These are phyloP conservation scores for Fraxinus paxiana DNA, from an alignment of 305 asterid genomes.

Conservation along the genomic window DNA sequence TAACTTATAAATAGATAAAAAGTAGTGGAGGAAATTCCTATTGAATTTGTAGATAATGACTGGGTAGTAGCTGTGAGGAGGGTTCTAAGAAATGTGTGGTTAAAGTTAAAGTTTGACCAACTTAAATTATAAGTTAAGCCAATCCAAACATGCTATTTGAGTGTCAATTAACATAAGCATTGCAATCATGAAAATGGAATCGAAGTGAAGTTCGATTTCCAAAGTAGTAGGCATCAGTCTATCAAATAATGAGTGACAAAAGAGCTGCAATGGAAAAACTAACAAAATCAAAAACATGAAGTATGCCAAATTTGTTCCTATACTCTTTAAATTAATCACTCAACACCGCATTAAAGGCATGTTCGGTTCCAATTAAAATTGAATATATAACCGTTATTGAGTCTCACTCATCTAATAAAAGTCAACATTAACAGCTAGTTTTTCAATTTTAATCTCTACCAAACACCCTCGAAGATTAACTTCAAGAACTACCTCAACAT, in stretches of 20 bases:
- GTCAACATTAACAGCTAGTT: too few species aligned
- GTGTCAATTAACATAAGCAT: background rate
- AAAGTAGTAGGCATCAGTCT: background rate
- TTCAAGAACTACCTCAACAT: slow-evolving; percentile 1
- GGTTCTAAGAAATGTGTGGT: background rate
- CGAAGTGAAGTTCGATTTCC: background rate
- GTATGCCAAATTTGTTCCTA: background rate
- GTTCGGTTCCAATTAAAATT: too few species aligned
- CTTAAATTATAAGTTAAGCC: background rate
- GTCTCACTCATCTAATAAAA: too few species aligned
- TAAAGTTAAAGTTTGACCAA: background rate
- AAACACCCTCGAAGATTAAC: background rate
- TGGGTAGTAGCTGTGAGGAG: background rate
- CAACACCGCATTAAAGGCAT: background rate
- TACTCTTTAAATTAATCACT: background rate
- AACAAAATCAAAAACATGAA: background rate
- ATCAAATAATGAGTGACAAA: background rate
- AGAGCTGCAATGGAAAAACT: background rate
- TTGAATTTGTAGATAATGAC: background rate
- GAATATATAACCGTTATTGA: too few species aligned
- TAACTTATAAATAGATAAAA: background rate
- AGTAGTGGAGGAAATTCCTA: background rate
- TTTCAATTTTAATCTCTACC: too few species aligned
- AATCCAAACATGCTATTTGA: background rate
- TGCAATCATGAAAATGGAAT: background rate